phyloP scores from a whole-genome alignment of 1,284 basidiomycete genomes.

The Puccinia hordei region DNA sequence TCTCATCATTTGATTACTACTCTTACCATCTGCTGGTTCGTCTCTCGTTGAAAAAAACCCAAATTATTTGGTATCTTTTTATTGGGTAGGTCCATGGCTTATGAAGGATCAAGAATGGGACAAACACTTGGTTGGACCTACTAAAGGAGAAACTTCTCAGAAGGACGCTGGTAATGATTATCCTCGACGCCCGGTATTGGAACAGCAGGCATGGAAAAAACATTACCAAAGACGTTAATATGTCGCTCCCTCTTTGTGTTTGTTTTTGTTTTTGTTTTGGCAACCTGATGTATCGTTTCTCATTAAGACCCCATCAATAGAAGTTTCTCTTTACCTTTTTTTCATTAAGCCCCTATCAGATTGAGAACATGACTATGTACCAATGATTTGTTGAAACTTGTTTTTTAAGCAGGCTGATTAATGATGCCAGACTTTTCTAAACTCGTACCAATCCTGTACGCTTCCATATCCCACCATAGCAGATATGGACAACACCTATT shows the following conservation, averaged over 20 bases:
- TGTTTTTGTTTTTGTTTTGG: not conserved
- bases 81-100: conserved; percentile 35
- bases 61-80: no score
- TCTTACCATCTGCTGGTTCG: not conserved
- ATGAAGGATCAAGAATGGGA: conserved; percentile 38
- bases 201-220: conserved; percentile 48
- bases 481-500: no score
- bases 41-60: not conserved
- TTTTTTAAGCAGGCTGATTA: no score
- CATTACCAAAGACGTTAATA: conserved; percentile 41
- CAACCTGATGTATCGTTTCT: not conserved
- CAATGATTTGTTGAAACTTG: no score
- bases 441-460: no score
- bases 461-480: no score
- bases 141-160: not conserved
- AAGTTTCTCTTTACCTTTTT: not conserved
- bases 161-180: not conserved
- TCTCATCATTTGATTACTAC: not conserved
- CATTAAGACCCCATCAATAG: not conserved
- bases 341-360: no score
- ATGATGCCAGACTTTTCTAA: no score
- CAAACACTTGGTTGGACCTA: not conserved
- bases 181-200: conserved; percentile 36
- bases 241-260: not conserved
- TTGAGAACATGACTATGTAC: no score